Evolutionary conservation across 2,329 filamentous ascomycete genomes (phyloP).

Genomic region (Microcyclospora pomicola): DNA sequence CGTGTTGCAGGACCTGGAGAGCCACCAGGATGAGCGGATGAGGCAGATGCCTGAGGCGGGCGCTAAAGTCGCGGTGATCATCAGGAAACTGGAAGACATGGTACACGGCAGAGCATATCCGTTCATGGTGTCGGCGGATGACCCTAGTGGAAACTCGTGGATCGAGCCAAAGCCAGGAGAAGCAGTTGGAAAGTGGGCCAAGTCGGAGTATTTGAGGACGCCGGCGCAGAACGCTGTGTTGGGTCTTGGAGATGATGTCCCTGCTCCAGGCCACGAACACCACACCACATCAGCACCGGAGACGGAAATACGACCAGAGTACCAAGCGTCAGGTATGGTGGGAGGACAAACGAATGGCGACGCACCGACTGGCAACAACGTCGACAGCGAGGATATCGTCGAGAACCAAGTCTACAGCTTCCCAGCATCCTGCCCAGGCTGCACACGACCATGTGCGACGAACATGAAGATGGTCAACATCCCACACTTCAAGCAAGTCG

Average conservation of each 20-base stretch:
- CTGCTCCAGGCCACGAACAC: conserved; percentile 23
- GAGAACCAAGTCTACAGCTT: conserved; percentile 90
- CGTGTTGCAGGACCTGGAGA: conserved; percentile 65
- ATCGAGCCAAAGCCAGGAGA: conserved; percentile 69
- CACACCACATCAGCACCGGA: conserved; percentile 35
- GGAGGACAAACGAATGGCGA: conserved; percentile 7
- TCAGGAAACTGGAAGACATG: conserved; percentile 63
- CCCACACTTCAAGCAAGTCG: conserved; percentile 93
- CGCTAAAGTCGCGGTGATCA: conserved; percentile 62
- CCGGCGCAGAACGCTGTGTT: conserved; percentile 75
- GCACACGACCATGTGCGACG: conserved; percentile 70
- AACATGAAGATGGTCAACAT: conserved; percentile 99
- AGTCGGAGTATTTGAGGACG: conserved; percentile 70
- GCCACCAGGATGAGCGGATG: conserved; percentile 72
- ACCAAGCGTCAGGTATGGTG: conserved; percentile 33
- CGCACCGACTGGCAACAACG: conserved; percentile 24
- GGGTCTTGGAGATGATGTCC: conserved; percentile 47
- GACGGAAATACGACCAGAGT: conserved; percentile 41
- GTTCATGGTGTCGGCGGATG: conserved; percentile 78
- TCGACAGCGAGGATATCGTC: conserved; percentile 52
- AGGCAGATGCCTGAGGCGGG: conserved; percentile 63
- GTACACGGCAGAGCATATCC: conserved; percentile 64
- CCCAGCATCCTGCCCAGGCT: conserved; percentile 82
- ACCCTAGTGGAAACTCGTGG: conserved; percentile 90
- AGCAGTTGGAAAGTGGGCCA: conserved; percentile 78